Base-by-base conservation (phyloP, 768 basidiomycete genomes). In the Collybia sp. region DNA sequence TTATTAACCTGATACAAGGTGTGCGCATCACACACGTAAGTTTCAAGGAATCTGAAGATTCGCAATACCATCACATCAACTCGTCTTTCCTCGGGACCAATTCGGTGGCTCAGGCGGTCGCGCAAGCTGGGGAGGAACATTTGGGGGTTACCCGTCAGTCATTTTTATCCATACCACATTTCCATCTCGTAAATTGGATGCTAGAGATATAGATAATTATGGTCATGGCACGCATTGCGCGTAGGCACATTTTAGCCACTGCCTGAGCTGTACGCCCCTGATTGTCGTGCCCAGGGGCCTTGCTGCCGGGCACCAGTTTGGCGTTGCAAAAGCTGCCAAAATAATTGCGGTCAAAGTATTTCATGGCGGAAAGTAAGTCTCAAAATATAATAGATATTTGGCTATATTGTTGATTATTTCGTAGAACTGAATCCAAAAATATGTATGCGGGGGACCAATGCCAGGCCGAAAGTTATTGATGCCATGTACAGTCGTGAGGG, bases 181-280 rank as follows among this genome's bases (percentile, higher is more conserved):
- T 16, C 19, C 31, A 15, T 30, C 30, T 6, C 33, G 20, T 32
- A 31, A 3, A 16, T 35, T n/a, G 41, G 5, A 17, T 34, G 16
- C 15, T 19, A 42, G 50, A 44, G 39, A 55, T 33, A 55, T 56
- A 32, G 72, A 73, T 51, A 67, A 63, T n/a, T 55, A 68, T 49
- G 72, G 71, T 15, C 71, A 73, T 45, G 73, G 72, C n/a, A 71
- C 72, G 31, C 70, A 71, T 52, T 53, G 42, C 51, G 63, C 68
- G 63, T 67, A 49, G 43, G 66, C 45, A 12, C 30, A 2, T 5
- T 6, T 8, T 30, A 11, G 33, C 17, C 30, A 25, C 25, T 38
- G 3, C 13, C 16, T 8, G 34, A 12, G 32, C 4, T 43, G 33
- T 6, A 3, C 19, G 18, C 6, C 19, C 12, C 19, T 35, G 12